Conservation (phyloP, 306 rosid genomes). For the Lagenaria siceraria region DNA sequence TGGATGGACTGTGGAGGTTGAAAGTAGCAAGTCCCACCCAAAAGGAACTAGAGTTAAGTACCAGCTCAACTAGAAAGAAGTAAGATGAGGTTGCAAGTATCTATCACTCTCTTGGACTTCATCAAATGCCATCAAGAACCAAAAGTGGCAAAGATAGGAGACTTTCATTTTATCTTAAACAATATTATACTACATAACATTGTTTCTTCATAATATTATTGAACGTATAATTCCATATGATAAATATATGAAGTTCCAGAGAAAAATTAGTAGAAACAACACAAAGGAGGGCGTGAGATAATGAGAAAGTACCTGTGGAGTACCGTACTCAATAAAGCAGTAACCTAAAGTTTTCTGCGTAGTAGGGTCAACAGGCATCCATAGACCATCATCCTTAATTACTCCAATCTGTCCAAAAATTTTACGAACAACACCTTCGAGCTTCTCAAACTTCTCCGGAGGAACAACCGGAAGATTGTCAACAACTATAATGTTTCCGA, state of each 20-base stretch:
- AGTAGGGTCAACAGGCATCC: slow-evolving; percentile 65
- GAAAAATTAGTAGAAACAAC: not conserved
- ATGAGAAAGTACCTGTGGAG: slow-evolving; percentile 44
- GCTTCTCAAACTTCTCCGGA: slow-evolving; percentile 54
- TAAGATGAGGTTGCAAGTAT: not conserved
- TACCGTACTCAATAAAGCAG: slow-evolving; percentile 67
- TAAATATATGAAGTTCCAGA: not conserved
- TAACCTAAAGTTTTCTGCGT: slow-evolving; percentile 49
- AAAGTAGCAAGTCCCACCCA: not conserved
- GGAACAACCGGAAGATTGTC: slow-evolving; percentile 75
- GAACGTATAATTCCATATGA: not conserved
- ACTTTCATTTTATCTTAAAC: not conserved
- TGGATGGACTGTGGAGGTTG: not conserved
- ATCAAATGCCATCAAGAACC: not conserved
- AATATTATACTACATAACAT: too few relatives aligned
- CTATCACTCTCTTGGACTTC: not conserved
- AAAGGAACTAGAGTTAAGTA: not conserved
- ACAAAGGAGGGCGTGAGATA: not conserved
- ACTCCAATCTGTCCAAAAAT: slow-evolving; percentile 68
- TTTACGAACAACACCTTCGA: slow-evolving; percentile 54
- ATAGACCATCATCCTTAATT: slow-evolving; percentile 59
- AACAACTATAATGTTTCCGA: slow-evolving; percentile 55
- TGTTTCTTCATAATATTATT: not conserved
- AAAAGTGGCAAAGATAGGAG: not conserved
- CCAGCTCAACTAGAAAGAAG: not conserved